Percentiles rank a stretch among this genome's conserved stretches.
Conservation (phyloP, 1,284 basidiomycete species). For the Austropuccinia psidii region DNA sequence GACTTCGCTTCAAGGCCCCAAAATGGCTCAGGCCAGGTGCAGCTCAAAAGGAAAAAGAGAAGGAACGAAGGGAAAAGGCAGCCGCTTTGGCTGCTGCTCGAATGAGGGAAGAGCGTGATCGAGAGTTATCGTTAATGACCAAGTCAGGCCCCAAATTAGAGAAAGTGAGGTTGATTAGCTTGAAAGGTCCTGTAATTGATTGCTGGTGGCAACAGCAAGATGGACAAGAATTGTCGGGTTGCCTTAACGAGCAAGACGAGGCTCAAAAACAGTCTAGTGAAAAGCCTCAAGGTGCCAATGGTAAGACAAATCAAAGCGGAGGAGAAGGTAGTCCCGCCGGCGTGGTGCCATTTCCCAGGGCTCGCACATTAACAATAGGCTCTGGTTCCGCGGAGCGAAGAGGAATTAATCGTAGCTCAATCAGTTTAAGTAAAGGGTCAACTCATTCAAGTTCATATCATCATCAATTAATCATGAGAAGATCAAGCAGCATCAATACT, state of each 20-base stretch:
- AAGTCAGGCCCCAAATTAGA: slow-evolving; percentile 22
- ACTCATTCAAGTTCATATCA: slow-evolving; percentile 24
- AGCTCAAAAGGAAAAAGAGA: slow-evolving; percentile 32
- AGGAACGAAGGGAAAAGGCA: slow-evolving; percentile 31
- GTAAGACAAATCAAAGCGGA: not conserved
- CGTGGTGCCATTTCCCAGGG: slow-evolving; percentile 15
- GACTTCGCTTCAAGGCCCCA: slow-evolving; percentile 34
- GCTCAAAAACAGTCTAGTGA: not conserved
- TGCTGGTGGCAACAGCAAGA: slow-evolving; percentile 30
- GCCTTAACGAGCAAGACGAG: no score
- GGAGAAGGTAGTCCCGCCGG: not conserved
- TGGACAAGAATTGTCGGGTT: not conserved
- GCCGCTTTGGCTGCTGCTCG: slow-evolving; percentile 27
- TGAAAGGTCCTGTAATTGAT: slow-evolving; percentile 34
- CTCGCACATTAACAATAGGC: slow-evolving; percentile 21
- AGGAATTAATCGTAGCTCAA: slow-evolving; percentile 5
- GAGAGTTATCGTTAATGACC: slow-evolving; percentile 12
- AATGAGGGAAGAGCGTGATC: slow-evolving; percentile 31
- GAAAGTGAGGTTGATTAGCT: slow-evolving; percentile 31
- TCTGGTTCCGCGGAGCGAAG: slow-evolving; percentile 19
- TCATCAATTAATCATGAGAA: slow-evolving; percentile 8
- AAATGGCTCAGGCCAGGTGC: slow-evolving; percentile 35
- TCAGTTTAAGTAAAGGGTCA: slow-evolving; percentile 25
- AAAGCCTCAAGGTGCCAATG: not conserved
- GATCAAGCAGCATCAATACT: slow-evolving; percentile 21